Conservation (phyloP, 345 rosid species). For the Sisymbrium altissimum region DNA sequence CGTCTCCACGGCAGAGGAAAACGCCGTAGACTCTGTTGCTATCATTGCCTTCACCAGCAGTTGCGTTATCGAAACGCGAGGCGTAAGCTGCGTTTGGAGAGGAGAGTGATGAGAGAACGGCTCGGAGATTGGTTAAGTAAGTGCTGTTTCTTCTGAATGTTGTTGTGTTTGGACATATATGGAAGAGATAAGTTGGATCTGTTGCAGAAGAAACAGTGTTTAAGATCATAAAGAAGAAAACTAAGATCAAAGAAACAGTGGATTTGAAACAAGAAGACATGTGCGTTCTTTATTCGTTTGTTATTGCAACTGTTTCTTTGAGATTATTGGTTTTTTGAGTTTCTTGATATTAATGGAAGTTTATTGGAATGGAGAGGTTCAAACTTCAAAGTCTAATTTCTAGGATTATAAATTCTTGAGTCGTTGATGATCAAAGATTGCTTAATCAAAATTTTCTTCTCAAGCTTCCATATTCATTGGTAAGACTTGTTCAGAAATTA, state of each 20-base stretch:
- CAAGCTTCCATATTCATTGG: neutral
- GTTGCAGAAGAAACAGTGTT: constrained; percentile 28
- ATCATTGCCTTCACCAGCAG: constrained; percentile 28
- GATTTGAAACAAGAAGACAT: constrained; percentile 20
- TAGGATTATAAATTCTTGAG: neutral
- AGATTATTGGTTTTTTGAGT: neutral
- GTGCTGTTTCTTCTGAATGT: constrained; percentile 39
- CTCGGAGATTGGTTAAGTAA: constrained; percentile 40
- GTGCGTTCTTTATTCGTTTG: neutral
- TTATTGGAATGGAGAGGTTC: neutral
- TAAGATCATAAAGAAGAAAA: constrained; percentile 7
- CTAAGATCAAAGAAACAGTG: constrained; percentile 15
- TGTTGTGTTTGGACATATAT: constrained; percentile 26
- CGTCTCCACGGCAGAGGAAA: constrained; percentile 45
- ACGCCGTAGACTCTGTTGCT: constrained; percentile 31
- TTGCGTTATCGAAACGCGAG: constrained; percentile 40
- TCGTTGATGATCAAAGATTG: neutral
- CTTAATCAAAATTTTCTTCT: neutral
- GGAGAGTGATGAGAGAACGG: constrained; percentile 36
- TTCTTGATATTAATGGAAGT: neutral
- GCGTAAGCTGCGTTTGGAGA: constrained; percentile 27
- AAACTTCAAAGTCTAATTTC: neutral
- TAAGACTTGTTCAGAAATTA: constrained; percentile 1
- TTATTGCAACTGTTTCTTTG: neutral
- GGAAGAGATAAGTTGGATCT: constrained; percentile 30